phyloP scores from a whole-genome alignment of 2,329 filamentous ascomycete species.

The Fusarium sp. region DNA sequence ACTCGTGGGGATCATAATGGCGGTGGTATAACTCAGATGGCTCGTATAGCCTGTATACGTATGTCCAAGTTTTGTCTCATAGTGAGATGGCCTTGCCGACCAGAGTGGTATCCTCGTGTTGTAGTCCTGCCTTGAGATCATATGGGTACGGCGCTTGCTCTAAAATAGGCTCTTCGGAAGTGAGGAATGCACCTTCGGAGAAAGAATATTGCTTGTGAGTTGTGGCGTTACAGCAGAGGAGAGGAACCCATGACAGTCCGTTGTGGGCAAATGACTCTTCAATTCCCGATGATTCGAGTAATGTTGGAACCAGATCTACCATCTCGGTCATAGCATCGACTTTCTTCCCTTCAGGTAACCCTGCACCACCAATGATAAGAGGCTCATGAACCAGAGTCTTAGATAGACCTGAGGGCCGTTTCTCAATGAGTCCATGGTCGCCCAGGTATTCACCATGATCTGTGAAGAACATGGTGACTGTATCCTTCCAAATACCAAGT shows the following conservation, averaged over 20 bases:
- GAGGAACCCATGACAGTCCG: constrained; percentile 53
- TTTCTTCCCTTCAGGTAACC: constrained; percentile 53
- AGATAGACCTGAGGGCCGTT: constrained; percentile 61
- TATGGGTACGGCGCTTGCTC: constrained; percentile 60
- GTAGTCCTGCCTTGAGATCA: constrained; percentile 60
- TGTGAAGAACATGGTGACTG: constrained; percentile 60
- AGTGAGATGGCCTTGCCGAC: constrained; percentile 60
- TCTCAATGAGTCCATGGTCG: constrained; percentile 63
- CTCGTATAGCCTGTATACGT: constrained; percentile 61
- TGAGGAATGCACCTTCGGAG: constrained; percentile 61
- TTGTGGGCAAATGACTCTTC: constrained; percentile 58
- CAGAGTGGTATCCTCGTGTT: constrained; percentile 59
- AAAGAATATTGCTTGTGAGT: constrained; percentile 58
- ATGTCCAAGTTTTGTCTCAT: constrained; percentile 56
- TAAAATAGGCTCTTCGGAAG: constrained; percentile 59
- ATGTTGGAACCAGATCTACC: constrained; percentile 61
- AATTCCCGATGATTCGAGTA: constrained; percentile 56
- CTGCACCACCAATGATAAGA: constrained; percentile 58
- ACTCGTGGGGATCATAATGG: constrained; percentile 54
- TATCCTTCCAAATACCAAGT: constrained; percentile 54
- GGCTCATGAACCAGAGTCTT: constrained; percentile 59
- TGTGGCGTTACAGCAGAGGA: constrained; percentile 43
- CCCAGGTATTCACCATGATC: constrained; percentile 63
- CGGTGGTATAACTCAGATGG: constrained; percentile 59
- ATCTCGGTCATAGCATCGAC: constrained; percentile 57